Evolutionary conservation across 371 early-diverging fungal genomes (phyloP).

Genomic region (Mucor ambiguus): DNA sequence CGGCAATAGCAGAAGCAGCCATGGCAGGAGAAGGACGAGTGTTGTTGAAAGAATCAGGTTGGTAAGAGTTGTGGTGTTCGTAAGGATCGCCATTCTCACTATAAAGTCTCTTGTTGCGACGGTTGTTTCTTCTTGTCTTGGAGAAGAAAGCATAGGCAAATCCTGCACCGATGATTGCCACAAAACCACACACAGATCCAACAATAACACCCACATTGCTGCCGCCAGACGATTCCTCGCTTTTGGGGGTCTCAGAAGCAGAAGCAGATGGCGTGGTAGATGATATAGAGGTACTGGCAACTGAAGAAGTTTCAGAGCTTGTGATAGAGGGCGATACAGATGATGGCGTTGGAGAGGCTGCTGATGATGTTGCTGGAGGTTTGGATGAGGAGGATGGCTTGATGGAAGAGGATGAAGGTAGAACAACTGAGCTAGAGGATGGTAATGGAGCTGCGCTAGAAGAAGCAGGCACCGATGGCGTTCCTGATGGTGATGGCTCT

Average conservation of each 20-base stretch:
- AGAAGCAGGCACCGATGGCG: neutral
- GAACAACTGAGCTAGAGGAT: neutral
- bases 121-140: conserved; percentile 34
- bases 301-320: neutral
- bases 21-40: conserved; percentile 38
- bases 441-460: neutral
- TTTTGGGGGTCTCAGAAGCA: neutral
- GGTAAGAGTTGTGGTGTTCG: conserved; percentile 4
- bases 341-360: neutral
- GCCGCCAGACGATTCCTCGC: neutral
- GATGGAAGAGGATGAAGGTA: conserved; percentile 1
- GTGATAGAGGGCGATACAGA: neutral
- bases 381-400: neutral
- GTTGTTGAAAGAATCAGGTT: conserved; percentile 14
- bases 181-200: conserved; percentile 46
- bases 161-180: conserved; percentile 42
- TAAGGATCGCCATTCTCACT: conserved; percentile 20
- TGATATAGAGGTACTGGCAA: neutral
- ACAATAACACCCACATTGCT: conserved; percentile 43
- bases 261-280: neutral
- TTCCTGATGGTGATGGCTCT: neutral
- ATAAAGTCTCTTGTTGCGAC: conserved; percentile 34
- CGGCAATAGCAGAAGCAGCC: conserved; percentile 31
- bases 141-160: conserved; percentile 46
- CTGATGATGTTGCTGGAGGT: conserved; percentile 6